Base-by-base conservation (phyloP, 805 yeast genomes). In the Pichia heedii region DNA sequence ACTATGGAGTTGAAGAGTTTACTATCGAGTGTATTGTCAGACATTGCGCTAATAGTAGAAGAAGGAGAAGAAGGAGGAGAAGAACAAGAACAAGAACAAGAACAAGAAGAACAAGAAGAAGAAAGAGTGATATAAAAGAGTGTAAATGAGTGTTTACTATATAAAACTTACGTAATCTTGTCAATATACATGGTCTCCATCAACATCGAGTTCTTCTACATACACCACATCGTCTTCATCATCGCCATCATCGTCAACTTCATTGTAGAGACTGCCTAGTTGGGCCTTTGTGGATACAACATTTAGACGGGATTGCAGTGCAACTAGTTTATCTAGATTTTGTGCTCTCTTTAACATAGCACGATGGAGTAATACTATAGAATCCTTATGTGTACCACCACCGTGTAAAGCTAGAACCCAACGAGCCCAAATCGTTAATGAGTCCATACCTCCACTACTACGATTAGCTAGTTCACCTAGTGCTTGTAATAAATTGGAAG, bases 341-440 rank as follows among this genome's bases (percentile, higher is more conserved):
- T 62, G 63, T 2, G 78, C 70, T 53, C 72, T 73, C 48, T 69
- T 70, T 33, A 67, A 62, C 54, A 76, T 63, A 8, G 32, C 9
- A 29, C 32, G 32, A 15, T 29, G 32, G 12, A 29, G 15, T 12
- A 16, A 4, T 7, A 29, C 13, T 13, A 29, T 29, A 7, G 32
- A 29, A 13, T 16, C 13, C 3, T 5, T 29, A 5, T 29, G 32
- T 3, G 32, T 16, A 13, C 32, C 32, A 3, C 74, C 70, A 8
- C 81, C 81, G 49, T 76, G 81, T 42, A 71, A 71, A 32, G 76
- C 68, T 33, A 76, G 57, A 26, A 75, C 67, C 71, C 78, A 74
- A 55, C 74, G 75, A 51, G 75, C 66, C 81, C 81, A 74, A 44
- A 66, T 69, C 15, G 46, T 49, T 20, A 46, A 7, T 13, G 32